Base-by-base conservation (phyloP, 768 basidiomycete species). In the Cubamyces lactineus region DNA sequence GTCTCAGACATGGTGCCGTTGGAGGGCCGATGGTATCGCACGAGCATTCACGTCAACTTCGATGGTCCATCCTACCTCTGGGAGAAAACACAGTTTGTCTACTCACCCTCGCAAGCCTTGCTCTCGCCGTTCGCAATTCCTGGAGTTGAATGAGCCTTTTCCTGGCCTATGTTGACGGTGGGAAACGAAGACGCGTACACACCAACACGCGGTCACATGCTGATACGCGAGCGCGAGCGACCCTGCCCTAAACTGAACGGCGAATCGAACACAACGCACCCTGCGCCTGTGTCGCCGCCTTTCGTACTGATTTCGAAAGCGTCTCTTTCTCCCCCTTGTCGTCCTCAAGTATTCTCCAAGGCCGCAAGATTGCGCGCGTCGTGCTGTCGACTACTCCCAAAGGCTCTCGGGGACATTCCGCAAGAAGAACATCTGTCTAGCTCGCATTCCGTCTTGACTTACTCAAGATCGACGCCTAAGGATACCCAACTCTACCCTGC, bases 231-330 rank as follows among this genome's bases (percentile, higher is more conserved):
- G 61, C 80, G 72, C 79, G 77, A 70, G 49, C 50, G 8, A 26
- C 70, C 73, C 78, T 70, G 66, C 78, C 79, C 79, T 77, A 69
- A 80, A 76, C 53, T 73, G 68, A 66, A 68, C 61, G 30, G 49
- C 57, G 57, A 52, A 45, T 41, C 57, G 49, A 51, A 51, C 49
- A 42, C 57, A 52, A 51, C 56, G 57, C 26, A 39, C 24, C 50
- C 30, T 16, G 52, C 56, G 42, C 42, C 39, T 43, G 17, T 23
- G 47, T 45, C 26, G 39, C 48, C 42, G 48, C 51, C 17, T 41
- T 34, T 42, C 62, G 9, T 41, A 19, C 42, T 47, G 28, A 28
- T 19, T 49, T 38, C 40, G 39, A 58, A 58, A 49, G 57, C 24
- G 12, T 38, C 57, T 50, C 41, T 50, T 21, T 28, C 49, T 45